phyloP scores from a whole-genome alignment of 257 asterid species.

The Apocynum venetum region DNA sequence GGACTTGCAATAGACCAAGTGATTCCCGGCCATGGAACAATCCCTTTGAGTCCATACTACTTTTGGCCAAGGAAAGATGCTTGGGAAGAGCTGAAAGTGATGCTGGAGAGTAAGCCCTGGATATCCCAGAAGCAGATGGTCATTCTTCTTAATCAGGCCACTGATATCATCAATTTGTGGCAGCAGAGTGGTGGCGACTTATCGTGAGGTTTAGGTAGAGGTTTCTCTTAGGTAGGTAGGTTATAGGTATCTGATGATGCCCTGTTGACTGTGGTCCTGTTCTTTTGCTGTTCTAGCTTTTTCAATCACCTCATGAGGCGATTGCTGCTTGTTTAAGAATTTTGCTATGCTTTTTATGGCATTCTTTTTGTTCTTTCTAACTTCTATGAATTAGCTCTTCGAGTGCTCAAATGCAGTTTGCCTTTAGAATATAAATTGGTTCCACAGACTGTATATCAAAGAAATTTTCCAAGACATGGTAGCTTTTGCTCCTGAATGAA shows the following conservation, averaged over 20 bases:
- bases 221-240: not conserved
- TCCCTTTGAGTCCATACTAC: conserved; percentile 43
- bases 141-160: conserved; percentile 47
- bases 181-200: conserved; percentile 39
- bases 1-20: conserved; percentile 45
- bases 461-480: not conserved
- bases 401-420: not conserved
- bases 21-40: conserved; percentile 41
- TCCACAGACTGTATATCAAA: not conserved
- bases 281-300: not conserved
- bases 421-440: not conserved
- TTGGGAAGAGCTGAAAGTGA: conserved; percentile 40
- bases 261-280: not conserved
- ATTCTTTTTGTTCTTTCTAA: not conserved
- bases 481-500: not conserved
- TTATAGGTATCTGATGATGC: not conserved
- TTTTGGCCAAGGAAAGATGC: conserved; percentile 53
- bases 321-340: not conserved
- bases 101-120: conserved; percentile 42
- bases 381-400: not conserved
- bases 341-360: not conserved
- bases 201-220: conserved; percentile 12
- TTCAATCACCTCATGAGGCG: not conserved
- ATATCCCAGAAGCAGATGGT: conserved; percentile 33
- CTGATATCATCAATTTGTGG: conserved; percentile 44